These are phyloP conservation scores for Carex parvula DNA, from an alignment of 176 grass and related monocot species.

Conservation along the genomic window DNA sequence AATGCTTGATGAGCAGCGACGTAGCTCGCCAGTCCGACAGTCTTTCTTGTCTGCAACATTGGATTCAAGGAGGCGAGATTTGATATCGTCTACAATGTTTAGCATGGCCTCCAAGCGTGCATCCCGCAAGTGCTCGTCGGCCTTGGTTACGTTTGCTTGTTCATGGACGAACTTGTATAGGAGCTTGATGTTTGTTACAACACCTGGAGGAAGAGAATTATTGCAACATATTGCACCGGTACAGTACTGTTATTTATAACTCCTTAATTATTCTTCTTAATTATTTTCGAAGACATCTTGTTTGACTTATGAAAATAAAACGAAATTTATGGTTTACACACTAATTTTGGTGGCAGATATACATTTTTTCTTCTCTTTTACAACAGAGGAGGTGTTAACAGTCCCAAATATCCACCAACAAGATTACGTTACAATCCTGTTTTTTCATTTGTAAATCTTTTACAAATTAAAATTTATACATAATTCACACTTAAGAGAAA, in stretches of 20 bases:
- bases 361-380: neutral
- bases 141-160: slow-evolving; percentile 21
- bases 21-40: neutral
- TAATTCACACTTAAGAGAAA: neutral
- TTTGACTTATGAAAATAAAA: neutral
- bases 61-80: slow-evolving; percentile 24
- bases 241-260: neutral
- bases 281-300: neutral
- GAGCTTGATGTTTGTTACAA: slow-evolving; percentile 23
- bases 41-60: neutral
- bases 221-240: neutral
- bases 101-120: slow-evolving; percentile 23
- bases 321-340: neutral
- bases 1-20: slow-evolving; percentile 15
- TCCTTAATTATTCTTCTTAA: no score
- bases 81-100: slow-evolving; percentile 23
- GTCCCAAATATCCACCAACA: neutral
- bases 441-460: neutral
- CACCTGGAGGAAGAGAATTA: slow-evolving; percentile 18
- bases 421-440: neutral
- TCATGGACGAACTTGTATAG: slow-evolving; percentile 23
- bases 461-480: neutral
- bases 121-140: slow-evolving; percentile 15
- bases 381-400: no score
- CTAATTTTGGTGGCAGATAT: neutral